Evolutionary conservation across 179 eudicot species (phyloP).

Genomic region (Silene coronaria): DNA sequence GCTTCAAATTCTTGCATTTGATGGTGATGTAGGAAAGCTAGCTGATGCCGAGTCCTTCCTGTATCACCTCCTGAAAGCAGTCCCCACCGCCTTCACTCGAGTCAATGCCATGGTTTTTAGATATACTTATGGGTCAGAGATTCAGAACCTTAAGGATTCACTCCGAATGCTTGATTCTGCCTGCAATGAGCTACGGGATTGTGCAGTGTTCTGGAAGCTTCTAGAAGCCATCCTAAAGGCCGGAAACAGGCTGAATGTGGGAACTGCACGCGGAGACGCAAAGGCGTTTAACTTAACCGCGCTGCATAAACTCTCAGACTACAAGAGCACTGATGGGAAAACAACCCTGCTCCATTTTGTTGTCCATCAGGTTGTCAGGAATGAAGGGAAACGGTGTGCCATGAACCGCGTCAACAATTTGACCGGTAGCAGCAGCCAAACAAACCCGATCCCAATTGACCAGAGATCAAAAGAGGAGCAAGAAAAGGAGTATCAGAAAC

Average conservation of each 20-base stretch:
- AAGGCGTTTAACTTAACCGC: slow-evolving; percentile 72
- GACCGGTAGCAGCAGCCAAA: slow-evolving; percentile 28
- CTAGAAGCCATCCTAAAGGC: slow-evolving; percentile 87
- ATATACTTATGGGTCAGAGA: slow-evolving; percentile 49
- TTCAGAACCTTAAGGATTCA: slow-evolving; percentile 41
- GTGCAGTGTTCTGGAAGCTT: slow-evolving; percentile 79
- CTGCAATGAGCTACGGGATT: slow-evolving; percentile 57
- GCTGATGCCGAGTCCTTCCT: slow-evolving; percentile 91
- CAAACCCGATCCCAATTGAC: slow-evolving; percentile 7
- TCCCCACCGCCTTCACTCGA: slow-evolving; percentile 70
- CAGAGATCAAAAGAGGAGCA: slow-evolving; percentile 42
- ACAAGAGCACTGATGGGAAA: slow-evolving; percentile 80
- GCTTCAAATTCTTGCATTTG: slow-evolving; percentile 45
- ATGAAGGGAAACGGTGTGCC: slow-evolving; percentile 73
- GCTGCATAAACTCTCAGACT: slow-evolving; percentile 70
- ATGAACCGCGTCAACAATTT: slow-evolving; percentile 42
- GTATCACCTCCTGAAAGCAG: slow-evolving; percentile 53
- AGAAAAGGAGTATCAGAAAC: slow-evolving; percentile 64
- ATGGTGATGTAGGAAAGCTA: slow-evolving; percentile 53
- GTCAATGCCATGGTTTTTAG: slow-evolving; percentile 66
- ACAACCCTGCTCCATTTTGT: slow-evolving; percentile 86
- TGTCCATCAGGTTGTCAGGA: slow-evolving; percentile 75
- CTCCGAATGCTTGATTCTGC: slow-evolving; percentile 57
- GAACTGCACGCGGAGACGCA: slow-evolving; percentile 82
- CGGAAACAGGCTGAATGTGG: slow-evolving; percentile 87